Evolutionary conservation across 2,329 filamentous ascomycete genomes (phyloP), one percentile per base, ranked within the genome.

Genomic region (Pseudocercospora fijiensis): DNA sequence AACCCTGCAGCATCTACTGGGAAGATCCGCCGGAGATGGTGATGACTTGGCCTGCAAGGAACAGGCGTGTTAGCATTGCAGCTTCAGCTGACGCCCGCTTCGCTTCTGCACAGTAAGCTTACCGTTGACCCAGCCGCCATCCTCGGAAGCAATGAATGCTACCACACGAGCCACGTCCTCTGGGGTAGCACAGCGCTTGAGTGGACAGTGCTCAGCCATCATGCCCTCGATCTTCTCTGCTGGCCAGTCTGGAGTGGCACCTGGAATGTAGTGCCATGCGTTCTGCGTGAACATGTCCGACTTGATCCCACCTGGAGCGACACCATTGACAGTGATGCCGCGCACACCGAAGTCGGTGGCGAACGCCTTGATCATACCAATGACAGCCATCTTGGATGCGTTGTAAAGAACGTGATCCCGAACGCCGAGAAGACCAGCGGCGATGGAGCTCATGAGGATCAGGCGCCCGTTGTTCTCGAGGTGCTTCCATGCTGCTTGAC

Each of bases 391-490:
- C 81, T 91, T 91, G 75, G 83, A 86, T 16, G 86, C 88, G 66
- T 88, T 88, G 80, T 91, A 91, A 18, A 91, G 81, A 4, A 86
- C 87, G 76, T 91, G 88, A 79, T 90, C 85, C 65, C 87, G 87
- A 62, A 90, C 86, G 58, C 88, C 87, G 41, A 87, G 81, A 70
- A 90, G 81, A 67, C 85, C 84, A 4, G 75, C 88, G 77, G 88
- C 88, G 76, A 91, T 91, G 63, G 85, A 88, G 28, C 84, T 86
- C 86, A 90, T 92, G 68, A 92, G 81, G 76, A 92, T 88, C 70
- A 93, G 84, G 52, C 90, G 83, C 30, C 90, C 90, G 62, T 89
- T 87, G 51, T 85, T 81, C 73, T 88, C 83, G 67, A 90, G 84
- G 78, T 90, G 81, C 79, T 88, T 88, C 77, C 89, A 89, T 6